phyloP scores from a whole-genome alignment of 345 rosid genomes.

The Cardamine chenopodiifolia region DNA sequence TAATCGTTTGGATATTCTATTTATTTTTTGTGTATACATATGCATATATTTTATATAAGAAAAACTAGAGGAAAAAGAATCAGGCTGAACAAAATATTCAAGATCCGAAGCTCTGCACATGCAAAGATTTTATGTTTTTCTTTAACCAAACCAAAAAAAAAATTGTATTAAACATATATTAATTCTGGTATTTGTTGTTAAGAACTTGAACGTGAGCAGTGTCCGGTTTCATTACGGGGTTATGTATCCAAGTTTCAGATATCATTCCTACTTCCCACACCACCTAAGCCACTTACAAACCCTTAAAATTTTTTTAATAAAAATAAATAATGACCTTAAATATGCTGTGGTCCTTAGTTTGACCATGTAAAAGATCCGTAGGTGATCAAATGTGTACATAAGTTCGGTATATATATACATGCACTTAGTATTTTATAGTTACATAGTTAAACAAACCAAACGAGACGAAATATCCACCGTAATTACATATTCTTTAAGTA shows the following conservation, averaged over 20 bases:
- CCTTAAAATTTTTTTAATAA: too few relatives aligned
- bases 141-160: neutral
- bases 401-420: neutral
- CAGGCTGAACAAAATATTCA: constrained; percentile 8
- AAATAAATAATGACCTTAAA: too few relatives aligned
- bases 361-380: neutral
- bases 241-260: constrained; percentile 38
- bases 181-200: neutral
- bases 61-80: neutral
- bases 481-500: too few relatives aligned
- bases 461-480: neutral
- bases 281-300: constrained; percentile 11
- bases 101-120: constrained; percentile 40
- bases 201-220: neutral
- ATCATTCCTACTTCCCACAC: constrained; percentile 23
- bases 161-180: neutral
- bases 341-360: neutral
- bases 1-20: neutral
- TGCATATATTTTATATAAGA: neutral
- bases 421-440: neutral
- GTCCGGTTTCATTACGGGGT: constrained; percentile 37
- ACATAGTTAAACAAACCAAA: neutral
- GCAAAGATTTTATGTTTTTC: constrained; percentile 21
- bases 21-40: neutral
- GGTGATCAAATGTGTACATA: neutral